Conservation (phyloP, 2,329 filamentous ascomycete genomes). For the Pseudogymnoascus sp. region DNA sequence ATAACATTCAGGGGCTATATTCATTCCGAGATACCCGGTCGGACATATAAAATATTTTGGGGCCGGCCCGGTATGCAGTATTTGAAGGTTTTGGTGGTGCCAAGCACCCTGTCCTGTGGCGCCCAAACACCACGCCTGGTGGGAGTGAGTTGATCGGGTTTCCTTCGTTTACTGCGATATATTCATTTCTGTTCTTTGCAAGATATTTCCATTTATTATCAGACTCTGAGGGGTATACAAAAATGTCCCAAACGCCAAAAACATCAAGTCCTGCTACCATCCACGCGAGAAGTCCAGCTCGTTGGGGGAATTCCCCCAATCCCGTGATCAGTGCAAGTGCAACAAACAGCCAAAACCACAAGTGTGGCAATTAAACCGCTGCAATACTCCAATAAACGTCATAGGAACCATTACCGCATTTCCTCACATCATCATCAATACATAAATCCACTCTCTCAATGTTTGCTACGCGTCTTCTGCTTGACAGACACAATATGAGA, state of each 20-base stretch:
- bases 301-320: background rate
- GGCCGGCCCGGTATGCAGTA: background rate
- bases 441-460: background rate
- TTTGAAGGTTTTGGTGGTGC: background rate
- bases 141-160: background rate
- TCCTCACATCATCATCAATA: background rate
- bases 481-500: conserved; percentile 16
- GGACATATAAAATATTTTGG: conserved; percentile 14
- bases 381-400: background rate
- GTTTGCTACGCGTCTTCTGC: background rate
- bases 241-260: background rate
- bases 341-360: background rate
- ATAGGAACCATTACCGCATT: background rate
- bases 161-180: background rate
- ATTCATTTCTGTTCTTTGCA: background rate
- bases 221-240: background rate
- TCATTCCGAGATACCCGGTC: conserved; percentile 21
- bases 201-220: background rate
- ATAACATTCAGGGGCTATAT: background rate
- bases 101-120: background rate
- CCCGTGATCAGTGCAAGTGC: conserved; percentile 2
- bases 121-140: background rate
- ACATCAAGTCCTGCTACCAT: background rate
- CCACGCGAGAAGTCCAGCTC: conserved; percentile 2
- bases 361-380: background rate